Conservation (phyloP, 2,329 filamentous ascomycete genomes). For the Xylariomycetidae sp. region DNA sequence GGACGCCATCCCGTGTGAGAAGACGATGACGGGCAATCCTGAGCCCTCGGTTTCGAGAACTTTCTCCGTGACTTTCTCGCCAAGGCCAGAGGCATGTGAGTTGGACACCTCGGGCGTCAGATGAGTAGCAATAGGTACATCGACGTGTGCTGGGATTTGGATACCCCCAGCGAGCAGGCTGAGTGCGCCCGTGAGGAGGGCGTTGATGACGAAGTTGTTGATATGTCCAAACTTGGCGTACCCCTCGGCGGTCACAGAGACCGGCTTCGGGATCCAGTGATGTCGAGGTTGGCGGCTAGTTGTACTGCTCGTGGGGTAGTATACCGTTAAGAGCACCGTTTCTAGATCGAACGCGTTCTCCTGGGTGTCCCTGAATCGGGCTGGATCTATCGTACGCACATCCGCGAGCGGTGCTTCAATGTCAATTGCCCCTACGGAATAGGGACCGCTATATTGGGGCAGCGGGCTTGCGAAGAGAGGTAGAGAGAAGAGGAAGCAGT, state of each 20-base stretch:
- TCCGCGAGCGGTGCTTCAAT: slow-evolving; percentile 32
- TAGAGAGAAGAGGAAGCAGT: slow-evolving; percentile 34
- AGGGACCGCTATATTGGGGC: slow-evolving; percentile 38
- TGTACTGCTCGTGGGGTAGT: slow-evolving; percentile 37
- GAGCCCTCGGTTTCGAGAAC: slow-evolving; percentile 13
- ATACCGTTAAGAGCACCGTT: slow-evolving; percentile 45
- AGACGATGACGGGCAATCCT: slow-evolving; percentile 41
- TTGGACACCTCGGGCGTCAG: slow-evolving; percentile 9
- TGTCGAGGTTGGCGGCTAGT: slow-evolving; percentile 27
- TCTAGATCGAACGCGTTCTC: slow-evolving; percentile 40
- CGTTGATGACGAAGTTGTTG: slow-evolving; percentile 37
- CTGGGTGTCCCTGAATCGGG: slow-evolving; percentile 30
- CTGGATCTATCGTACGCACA: slow-evolving; percentile 29
- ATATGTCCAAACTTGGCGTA: slow-evolving; percentile 42
- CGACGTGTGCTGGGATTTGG: slow-evolving; percentile 43
- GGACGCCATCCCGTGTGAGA: slow-evolving; percentile 48
- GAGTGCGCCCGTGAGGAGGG: slow-evolving; percentile 38
- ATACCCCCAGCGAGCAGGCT: slow-evolving; percentile 38
- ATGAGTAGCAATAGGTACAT: slow-evolving; percentile 33
- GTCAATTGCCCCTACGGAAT: slow-evolving; percentile 43
- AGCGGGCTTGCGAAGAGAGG: slow-evolving; percentile 41
- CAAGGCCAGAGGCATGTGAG: slow-evolving; percentile 18
- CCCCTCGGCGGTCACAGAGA: slow-evolving; percentile 39
- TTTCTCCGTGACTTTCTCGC: slow-evolving; percentile 16
- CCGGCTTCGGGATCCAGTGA: slow-evolving; percentile 39